Evolutionary conservation across 108 stramenopile species (phyloP).

Genomic region (Fragilaria crotonensis): DNA sequence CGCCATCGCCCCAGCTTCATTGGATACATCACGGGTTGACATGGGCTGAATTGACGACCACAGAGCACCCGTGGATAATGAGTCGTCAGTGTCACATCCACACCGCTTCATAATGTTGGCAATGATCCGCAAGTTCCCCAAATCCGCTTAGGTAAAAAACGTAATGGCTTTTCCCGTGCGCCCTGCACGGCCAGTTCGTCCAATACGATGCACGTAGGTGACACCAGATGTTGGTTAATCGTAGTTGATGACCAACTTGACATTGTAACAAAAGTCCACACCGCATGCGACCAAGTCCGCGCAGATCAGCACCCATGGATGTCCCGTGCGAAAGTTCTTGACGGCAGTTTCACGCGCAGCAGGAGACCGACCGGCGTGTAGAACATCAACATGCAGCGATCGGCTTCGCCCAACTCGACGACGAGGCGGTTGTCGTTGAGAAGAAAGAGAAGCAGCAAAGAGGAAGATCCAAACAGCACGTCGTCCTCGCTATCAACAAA

Average conservation of each 20-base stretch:
- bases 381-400: constrained; percentile 92
- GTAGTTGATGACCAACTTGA: constrained; percentile 96
- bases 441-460: too few relatives aligned
- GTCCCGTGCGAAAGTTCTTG: constrained; percentile 88
- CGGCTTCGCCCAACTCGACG: constrained; percentile 95
- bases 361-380: constrained; percentile 85
- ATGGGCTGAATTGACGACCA: too few relatives aligned
- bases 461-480: too few relatives aligned
- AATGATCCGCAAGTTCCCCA: constrained; percentile 78
- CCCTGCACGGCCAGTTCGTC: constrained; percentile 92
- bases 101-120: constrained; percentile 93
- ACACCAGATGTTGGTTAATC: constrained; percentile 90
- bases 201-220: constrained; percentile 95
- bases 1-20: background rate
- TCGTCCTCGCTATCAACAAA: too few relatives aligned
- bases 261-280: constrained; percentile 96
- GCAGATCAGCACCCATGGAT: constrained; percentile 96
- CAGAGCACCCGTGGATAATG: too few relatives aligned
- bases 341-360: constrained; percentile 88
- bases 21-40: background rate
- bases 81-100: too few relatives aligned
- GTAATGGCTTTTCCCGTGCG: constrained; percentile 91
- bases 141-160: constrained; percentile 91
- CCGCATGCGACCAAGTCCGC: constrained; percentile 98
- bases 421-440: constrained; percentile 56